phyloP scores from a whole-genome alignment of 169 alveolate species.

The Hammondia hammondi region DNA sequence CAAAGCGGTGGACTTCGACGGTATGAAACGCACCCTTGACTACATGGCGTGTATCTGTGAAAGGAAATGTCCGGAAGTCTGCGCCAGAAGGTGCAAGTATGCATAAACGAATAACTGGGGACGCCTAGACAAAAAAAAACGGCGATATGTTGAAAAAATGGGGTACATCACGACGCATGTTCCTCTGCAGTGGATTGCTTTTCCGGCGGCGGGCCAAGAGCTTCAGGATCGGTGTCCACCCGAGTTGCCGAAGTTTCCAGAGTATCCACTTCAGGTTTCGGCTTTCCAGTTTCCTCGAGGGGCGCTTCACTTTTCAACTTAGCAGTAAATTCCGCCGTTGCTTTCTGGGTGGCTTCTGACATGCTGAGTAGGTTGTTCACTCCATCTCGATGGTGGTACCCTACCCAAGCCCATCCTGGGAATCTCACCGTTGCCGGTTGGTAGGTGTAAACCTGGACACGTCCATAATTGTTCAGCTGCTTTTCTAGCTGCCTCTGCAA shows the following conservation, averaged over 20 bases:
- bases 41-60: no score
- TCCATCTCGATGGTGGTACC: neutral
- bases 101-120: no score
- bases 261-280: neutral
- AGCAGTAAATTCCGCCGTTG: neutral
- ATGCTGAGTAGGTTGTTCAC: neutral
- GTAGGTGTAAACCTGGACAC: neutral
- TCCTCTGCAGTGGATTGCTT: neutral
- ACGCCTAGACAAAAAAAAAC: no score
- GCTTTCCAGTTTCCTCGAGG: neutral
- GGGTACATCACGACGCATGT: no score
- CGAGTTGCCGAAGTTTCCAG: neutral
- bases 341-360: slow-evolving; percentile 2
- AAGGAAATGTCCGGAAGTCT: no score
- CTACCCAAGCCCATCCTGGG: slow-evolving; percentile 36
- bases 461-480: neutral
- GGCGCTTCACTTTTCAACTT: neutral
- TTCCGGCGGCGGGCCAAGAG: no score
- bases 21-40: no score
- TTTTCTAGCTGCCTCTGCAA: neutral
- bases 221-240: neutral
- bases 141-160: no score
- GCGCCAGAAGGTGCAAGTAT: no score
- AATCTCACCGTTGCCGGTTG: neutral
- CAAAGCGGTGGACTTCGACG: no score